Conservation (phyloP, 106 monocot species). For the Acorus gramineus region DNA sequence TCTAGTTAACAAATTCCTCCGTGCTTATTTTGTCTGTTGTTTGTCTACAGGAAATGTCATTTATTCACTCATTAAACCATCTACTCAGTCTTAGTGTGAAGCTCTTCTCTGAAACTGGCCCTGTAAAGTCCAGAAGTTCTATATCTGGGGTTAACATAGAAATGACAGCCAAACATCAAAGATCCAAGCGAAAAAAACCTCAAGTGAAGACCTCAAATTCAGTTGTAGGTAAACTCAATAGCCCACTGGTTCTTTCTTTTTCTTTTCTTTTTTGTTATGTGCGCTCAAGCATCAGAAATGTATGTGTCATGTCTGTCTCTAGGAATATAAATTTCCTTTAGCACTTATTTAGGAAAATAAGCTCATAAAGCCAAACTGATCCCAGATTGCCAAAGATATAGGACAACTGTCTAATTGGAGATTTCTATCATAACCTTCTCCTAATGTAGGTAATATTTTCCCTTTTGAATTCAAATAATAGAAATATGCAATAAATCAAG, state of each 20-base stretch:
- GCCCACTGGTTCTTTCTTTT: neutral
- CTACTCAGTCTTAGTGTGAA: slow-evolving; percentile 44
- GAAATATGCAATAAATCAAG: no score
- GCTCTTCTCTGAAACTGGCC: slow-evolving; percentile 17
- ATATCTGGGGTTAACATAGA: slow-evolving; percentile 10
- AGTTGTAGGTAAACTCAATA: slow-evolving; percentile 12
- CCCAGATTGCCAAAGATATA: no score
- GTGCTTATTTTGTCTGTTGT: neutral
- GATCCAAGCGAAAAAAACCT: slow-evolving; percentile 18
- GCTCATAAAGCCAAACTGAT: no score
- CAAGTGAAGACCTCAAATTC: slow-evolving; percentile 5
- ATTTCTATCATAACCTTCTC: no score
- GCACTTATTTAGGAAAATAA: no score
- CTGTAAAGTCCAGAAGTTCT: slow-evolving; percentile 12
- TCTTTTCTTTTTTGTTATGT: neutral
- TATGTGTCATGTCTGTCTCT: no score
- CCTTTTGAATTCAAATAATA: no score
- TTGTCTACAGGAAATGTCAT: slow-evolving; percentile 14
- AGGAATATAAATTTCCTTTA: neutral
- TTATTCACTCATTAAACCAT: slow-evolving; percentile 29
- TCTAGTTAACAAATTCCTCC: neutral
- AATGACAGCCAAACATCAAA: slow-evolving; percentile 5
- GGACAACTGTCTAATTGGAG: no score
- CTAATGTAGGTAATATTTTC: no score
- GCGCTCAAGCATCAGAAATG: no score